Evolutionary conservation across 768 basidiomycete species (phyloP).

Genomic region (Termitomyces sp.): DNA sequence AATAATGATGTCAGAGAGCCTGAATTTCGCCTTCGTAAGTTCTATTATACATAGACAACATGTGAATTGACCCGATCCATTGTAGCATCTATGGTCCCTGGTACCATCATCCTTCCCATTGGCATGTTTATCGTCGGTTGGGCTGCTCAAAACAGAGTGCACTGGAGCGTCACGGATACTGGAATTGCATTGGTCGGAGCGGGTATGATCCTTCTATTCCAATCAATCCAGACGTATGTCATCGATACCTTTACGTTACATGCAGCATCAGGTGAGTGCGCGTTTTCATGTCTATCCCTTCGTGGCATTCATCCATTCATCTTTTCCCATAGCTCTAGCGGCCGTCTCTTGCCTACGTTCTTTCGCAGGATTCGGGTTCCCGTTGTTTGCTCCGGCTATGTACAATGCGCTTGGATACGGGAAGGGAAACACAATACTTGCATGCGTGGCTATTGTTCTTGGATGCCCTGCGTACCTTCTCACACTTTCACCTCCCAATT

Average conservation of each 20-base stretch:
- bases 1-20: slow-evolving; percentile 45
- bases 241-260: slow-evolving; percentile 63
- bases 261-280: slow-evolving; percentile 52
- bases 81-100: slow-evolving; percentile 54
- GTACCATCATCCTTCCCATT: slow-evolving; percentile 53
- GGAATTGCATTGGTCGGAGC: slow-evolving; percentile 53
- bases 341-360: slow-evolving; percentile 60
- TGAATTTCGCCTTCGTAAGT: slow-evolving; percentile 45
- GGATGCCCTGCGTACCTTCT: slow-evolving; percentile 53
- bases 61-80: background rate
- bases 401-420: slow-evolving; percentile 63
- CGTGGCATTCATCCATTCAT: background rate
- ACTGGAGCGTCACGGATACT: slow-evolving; percentile 71
- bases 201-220: slow-evolving; percentile 55
- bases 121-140: slow-evolving; percentile 71
- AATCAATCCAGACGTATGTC: slow-evolving; percentile 61
- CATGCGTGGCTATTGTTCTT: slow-evolving; percentile 47
- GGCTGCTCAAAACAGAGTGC: slow-evolving; percentile 48
- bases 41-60: background rate
- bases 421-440: slow-evolving; percentile 63
- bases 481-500: background rate
- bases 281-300: background rate
- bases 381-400: slow-evolving; percentile 72
- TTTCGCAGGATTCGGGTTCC: slow-evolving; percentile 68
- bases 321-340: slow-evolving; percentile 43